A percentile compares a stretch with the other conserved stretches of the same genome.
These are phyloP conservation scores for Datura wrightii DNA, from an alignment of 257 asterid genomes.

Conservation along the genomic window DNA sequence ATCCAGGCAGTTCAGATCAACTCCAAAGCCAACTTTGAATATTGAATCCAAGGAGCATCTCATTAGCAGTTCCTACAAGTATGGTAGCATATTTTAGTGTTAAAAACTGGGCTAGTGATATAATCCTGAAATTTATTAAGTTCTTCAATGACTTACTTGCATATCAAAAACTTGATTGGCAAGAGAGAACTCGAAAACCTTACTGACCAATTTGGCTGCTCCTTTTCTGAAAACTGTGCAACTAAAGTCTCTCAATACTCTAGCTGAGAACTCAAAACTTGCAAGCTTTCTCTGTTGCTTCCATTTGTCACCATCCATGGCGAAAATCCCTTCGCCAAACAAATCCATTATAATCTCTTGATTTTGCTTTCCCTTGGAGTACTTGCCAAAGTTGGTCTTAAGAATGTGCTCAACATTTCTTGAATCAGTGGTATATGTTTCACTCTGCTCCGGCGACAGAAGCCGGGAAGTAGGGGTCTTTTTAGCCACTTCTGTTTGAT, in stretches of 20 bases:
- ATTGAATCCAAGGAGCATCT: conserved; percentile 72
- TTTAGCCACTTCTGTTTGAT: conserved; percentile 50
- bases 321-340: conserved; percentile 73
- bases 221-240: conserved; percentile 64
- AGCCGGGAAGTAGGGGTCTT: conserved; percentile 52
- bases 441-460: conserved; percentile 59
- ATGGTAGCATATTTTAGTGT: background rate
- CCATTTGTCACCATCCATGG: conserved; percentile 83
- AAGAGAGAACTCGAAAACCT: conserved; percentile 39
- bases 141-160: conserved; percentile 50
- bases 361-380: conserved; percentile 55
- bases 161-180: conserved; percentile 54
- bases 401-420: conserved; percentile 63
- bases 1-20: conserved; percentile 61
- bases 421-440: conserved; percentile 61
- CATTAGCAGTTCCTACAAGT: conserved; percentile 67
- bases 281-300: conserved; percentile 72
- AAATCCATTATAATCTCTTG: conserved; percentile 54
- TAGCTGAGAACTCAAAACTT: conserved; percentile 74
- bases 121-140: background rate
- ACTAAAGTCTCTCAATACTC: conserved; percentile 73
- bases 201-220: conserved; percentile 52
- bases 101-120: background rate
- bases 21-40: conserved; percentile 83
- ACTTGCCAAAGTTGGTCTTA: conserved; percentile 58